Evolutionary conservation across 257 asterid species (phyloP).

Genomic region (Schizonepeta tenuifolia): DNA sequence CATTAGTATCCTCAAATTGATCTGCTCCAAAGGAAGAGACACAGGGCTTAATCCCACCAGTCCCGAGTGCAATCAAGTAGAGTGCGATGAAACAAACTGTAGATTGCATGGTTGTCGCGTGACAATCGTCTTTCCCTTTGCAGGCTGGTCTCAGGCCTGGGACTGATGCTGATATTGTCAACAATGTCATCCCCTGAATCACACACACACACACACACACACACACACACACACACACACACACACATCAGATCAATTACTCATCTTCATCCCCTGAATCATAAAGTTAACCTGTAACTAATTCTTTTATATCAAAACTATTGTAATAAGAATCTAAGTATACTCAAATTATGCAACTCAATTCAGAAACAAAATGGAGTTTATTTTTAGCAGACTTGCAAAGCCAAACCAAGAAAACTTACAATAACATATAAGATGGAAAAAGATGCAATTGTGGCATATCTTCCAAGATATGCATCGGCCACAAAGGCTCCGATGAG

Average conservation of each 20-base stretch:
- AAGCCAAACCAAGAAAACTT: constrained; percentile 36
- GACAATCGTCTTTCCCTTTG: constrained; percentile 43
- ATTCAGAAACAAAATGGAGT: not conserved
- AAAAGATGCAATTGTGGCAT: constrained; percentile 67
- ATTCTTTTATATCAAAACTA: too few species aligned
- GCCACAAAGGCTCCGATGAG: constrained; percentile 79
- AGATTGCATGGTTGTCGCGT: constrained; percentile 51
- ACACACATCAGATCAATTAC: too few species aligned
- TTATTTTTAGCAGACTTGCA: not conserved
- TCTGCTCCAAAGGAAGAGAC: constrained; percentile 42
- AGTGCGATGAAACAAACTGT: constrained; percentile 59
- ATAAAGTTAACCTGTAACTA: too few species aligned
- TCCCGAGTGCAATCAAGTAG: constrained; percentile 72
- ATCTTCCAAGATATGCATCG: constrained; percentile 82
- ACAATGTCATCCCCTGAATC: constrained; percentile 41
- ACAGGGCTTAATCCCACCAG: constrained; percentile 77
- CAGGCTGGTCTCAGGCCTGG: constrained; percentile 41
- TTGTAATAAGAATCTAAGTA: not conserved
- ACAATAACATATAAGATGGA: constrained; percentile 76
- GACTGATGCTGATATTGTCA: constrained; percentile 39
- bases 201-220: too few species aligned
- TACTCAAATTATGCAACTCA: not conserved
- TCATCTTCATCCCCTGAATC: too few species aligned
- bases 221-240: too few species aligned
- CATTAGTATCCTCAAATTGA: constrained; percentile 38